phyloP scores from a whole-genome alignment of 805 yeast species.

The Monosporozyma yasuniensis region DNA sequence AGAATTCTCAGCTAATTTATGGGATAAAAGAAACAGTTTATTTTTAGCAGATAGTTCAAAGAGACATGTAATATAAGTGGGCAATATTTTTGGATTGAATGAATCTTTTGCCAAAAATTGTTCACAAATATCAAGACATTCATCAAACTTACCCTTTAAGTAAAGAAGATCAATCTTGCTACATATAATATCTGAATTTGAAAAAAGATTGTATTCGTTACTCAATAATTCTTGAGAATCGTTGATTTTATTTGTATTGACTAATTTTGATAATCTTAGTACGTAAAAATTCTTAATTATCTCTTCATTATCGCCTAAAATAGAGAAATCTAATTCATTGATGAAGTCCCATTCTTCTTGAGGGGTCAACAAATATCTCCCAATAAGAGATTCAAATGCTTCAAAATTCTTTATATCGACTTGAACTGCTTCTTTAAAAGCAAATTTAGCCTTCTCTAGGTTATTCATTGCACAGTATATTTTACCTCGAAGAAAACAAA shows the following conservation, averaged over 20 bases:
- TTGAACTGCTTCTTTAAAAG: slow-evolving; percentile 74
- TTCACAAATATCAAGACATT: slow-evolving; percentile 70
- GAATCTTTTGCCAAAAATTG: slow-evolving; percentile 47
- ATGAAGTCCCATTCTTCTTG: slow-evolving; percentile 80
- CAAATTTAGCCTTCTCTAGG: slow-evolving; percentile 76
- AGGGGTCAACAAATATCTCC: slow-evolving; percentile 69
- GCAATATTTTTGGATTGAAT: slow-evolving; percentile 60
- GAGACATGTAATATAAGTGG: slow-evolving; percentile 73
- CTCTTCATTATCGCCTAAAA: slow-evolving; percentile 71
- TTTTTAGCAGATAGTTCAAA: slow-evolving; percentile 79
- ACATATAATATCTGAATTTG: slow-evolving; percentile 59
- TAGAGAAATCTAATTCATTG: slow-evolving; percentile 45
- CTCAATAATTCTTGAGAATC: slow-evolving; percentile 58
- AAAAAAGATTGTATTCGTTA: slow-evolving; percentile 64
- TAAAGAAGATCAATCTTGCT: slow-evolving; percentile 63
- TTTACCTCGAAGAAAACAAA: slow-evolving; percentile 78
- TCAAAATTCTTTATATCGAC: slow-evolving; percentile 90
- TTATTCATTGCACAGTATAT: slow-evolving; percentile 76
- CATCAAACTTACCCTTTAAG: slow-evolving; percentile 68
- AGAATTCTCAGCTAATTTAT: slow-evolving; percentile 73
- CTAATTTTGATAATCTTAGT: slow-evolving; percentile 64
- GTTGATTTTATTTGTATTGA: slow-evolving; percentile 46
- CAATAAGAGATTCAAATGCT: slow-evolving; percentile 73
- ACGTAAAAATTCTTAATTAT: slow-evolving; percentile 69
- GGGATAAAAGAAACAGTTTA: slow-evolving; percentile 70